Evolutionary conservation across 2,329 filamentous ascomycete genomes (phyloP).

Genomic region (Aspergillus sp.): DNA sequence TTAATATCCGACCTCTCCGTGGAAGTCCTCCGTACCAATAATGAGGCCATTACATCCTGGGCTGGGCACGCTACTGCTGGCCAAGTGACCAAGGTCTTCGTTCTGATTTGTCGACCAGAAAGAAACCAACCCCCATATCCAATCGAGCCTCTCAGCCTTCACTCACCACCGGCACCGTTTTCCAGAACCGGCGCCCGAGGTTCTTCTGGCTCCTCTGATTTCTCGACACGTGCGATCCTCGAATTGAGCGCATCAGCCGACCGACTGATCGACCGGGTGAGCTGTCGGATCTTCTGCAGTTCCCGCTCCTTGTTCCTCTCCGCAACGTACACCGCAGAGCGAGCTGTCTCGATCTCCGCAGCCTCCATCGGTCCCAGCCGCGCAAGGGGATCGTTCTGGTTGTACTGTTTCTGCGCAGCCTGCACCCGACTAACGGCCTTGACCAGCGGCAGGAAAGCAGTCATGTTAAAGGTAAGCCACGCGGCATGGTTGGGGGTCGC

Average conservation of each 20-base stretch:
- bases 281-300: slow-evolving; percentile 9
- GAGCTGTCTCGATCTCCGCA: slow-evolving; percentile 14
- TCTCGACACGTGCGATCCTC: slow-evolving; percentile 7
- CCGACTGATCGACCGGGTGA: slow-evolving; percentile 9
- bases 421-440: slow-evolving; percentile 14
- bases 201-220: not conserved
- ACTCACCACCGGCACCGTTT: no score
- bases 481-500: slow-evolving; percentile 15
- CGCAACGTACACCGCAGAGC: slow-evolving; percentile 8
- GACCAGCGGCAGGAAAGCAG: slow-evolving; percentile 11
- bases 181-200: not conserved
- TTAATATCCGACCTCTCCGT: no score
- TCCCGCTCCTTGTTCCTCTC: slow-evolving; percentile 14
- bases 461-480: slow-evolving; percentile 14
- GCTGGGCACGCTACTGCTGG: no score
- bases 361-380: slow-evolving; percentile 10
- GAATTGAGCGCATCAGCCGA: slow-evolving; percentile 8
- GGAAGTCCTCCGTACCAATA: no score
- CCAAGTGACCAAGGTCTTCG: no score
- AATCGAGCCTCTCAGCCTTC: no score
- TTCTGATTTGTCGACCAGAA: no score
- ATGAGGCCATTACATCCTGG: no score
- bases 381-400: slow-evolving; percentile 4
- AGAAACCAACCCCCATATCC: no score
- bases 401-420: slow-evolving; percentile 9